A percentile compares a stretch with the other conserved stretches of the same genome.
These are phyloP conservation scores for Prototheca wickerhamii DNA, from an alignment of 163 green algal species.

Conservation along the genomic window DNA sequence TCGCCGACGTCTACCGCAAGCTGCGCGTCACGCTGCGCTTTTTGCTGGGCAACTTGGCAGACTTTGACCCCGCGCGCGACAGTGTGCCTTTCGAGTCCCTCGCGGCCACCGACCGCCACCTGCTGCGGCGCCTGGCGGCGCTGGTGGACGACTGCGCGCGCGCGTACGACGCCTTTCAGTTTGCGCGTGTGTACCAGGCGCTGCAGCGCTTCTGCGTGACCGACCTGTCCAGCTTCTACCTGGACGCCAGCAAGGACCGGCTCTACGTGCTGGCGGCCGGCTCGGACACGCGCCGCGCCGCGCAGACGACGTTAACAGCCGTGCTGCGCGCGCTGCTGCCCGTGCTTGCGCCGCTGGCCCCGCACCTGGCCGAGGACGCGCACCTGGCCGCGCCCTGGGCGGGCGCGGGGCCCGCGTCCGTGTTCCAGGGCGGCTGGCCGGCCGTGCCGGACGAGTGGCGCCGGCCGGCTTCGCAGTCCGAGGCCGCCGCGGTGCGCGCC, in stretches of 20 bases:
- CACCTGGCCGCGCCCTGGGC: slow-evolving; percentile 64
- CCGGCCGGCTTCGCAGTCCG: slow-evolving; percentile 34
- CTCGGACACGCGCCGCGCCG: slow-evolving; percentile 57
- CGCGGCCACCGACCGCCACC: slow-evolving; percentile 54
- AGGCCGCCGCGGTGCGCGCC: slow-evolving; percentile 19
- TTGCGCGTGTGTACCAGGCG: slow-evolving; percentile 51
- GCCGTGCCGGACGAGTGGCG: slow-evolving; percentile 27
- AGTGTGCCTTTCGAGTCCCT: slow-evolving; percentile 60
- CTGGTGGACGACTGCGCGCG: slow-evolving; percentile 61
- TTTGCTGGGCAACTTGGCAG: slow-evolving; percentile 90
- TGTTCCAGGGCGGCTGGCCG: slow-evolving; percentile 65
- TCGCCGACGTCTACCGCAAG: slow-evolving; percentile 88
- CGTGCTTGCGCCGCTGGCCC: slow-evolving; percentile 76
- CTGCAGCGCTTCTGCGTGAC: slow-evolving; percentile 73
- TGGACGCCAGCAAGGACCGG: slow-evolving; percentile 92
- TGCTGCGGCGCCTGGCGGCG: slow-evolving; percentile 55
- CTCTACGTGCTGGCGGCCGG: slow-evolving; percentile 70
- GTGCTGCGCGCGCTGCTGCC: slow-evolving; percentile 65
- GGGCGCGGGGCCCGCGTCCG: slow-evolving; percentile 19
- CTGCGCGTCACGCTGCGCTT: slow-evolving; percentile 91
- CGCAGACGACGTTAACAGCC: slow-evolving; percentile 78
- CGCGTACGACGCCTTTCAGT: slow-evolving; percentile 78
- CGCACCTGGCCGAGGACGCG: slow-evolving; percentile 96
- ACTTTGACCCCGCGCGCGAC: slow-evolving; percentile 70
- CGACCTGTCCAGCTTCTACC: slow-evolving; percentile 93